Conservation (phyloP, 2,329 filamentous ascomycete genomes). For the Colletotrichum sp. region DNA sequence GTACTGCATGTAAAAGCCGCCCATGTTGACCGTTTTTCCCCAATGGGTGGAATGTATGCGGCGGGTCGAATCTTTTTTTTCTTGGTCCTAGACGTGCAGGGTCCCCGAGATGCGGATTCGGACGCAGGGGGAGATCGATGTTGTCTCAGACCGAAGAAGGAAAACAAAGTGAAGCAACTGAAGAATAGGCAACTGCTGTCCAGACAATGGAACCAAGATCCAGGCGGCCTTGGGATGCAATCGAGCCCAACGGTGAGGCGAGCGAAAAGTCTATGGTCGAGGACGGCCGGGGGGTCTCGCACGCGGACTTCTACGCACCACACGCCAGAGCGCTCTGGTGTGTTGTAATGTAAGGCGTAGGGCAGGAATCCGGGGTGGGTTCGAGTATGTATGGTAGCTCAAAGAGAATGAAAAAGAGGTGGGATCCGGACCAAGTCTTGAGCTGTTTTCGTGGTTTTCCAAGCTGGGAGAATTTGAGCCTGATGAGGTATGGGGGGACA, state of each 20-base stretch:
- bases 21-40: conserved; percentile 52
- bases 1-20: conserved; percentile 75
- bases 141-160: conserved; percentile 9
- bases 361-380: conserved; percentile 19
- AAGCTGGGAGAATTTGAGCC: conserved; percentile 7
- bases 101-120: background rate
- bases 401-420: conserved; percentile 1
- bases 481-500: conserved; percentile 11
- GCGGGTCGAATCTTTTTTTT: background rate
- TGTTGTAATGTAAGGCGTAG: conserved; percentile 22
- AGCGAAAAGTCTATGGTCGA: conserved; percentile 35
- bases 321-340: background rate
- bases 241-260: conserved; percentile 58
- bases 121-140: conserved; percentile 3
- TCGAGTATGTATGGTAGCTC: conserved; percentile 16
- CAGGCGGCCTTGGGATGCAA: conserved; percentile 50
- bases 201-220: conserved; percentile 35
- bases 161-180: conserved; percentile 17
- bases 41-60: conserved; percentile 26
- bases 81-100: conserved; percentile 3
- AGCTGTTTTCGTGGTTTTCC: background rate
- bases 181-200: conserved; percentile 29
- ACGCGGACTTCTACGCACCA: conserved; percentile 10
- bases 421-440: conserved; percentile 3
- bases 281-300: conserved; percentile 22